A percentile compares a stretch with the other conserved stretches of the same genome.
Evolutionary conservation across 805 yeast genomes (phyloP).

Genomic region (Myxozyma sirexii): DNA sequence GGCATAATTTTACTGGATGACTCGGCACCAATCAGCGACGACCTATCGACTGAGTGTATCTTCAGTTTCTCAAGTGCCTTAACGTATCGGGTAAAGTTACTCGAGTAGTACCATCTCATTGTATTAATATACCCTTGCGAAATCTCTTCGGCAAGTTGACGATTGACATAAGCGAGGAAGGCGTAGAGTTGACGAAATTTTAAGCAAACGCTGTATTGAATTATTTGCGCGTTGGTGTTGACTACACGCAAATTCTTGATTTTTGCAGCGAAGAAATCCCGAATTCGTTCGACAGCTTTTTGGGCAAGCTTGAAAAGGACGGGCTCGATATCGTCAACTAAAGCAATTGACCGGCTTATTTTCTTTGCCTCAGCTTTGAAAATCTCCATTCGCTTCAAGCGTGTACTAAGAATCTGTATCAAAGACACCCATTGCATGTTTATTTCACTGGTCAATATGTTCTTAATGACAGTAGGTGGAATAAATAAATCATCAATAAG

Average conservation of each 20-base stretch:
- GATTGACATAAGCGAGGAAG: constrained; percentile 59
- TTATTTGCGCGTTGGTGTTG: constrained; percentile 67
- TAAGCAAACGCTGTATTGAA: constrained; percentile 64
- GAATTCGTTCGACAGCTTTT: constrained; percentile 70
- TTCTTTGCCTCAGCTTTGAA: constrained; percentile 42
- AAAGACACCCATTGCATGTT: constrained; percentile 57
- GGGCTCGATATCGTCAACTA: constrained; percentile 27
- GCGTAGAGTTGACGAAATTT: constrained; percentile 62
- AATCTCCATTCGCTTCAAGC: constrained; percentile 56
- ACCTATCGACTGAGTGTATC: constrained; percentile 57
- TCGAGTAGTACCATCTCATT: constrained; percentile 89
- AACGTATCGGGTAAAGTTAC: constrained; percentile 74
- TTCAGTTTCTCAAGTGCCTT: constrained; percentile 69
- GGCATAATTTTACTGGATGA: constrained; percentile 5
- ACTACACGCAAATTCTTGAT: constrained; percentile 70
- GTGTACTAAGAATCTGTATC: constrained; percentile 56
- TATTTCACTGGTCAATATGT: constrained; percentile 61
- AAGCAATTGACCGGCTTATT: constrained; percentile 11
- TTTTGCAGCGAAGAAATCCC: constrained; percentile 65
- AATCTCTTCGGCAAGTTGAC: constrained; percentile 69
- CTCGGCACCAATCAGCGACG: constrained; percentile 56
- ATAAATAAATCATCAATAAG: constrained; percentile 73
- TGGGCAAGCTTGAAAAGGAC: constrained; percentile 22
- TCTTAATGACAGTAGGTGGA: constrained; percentile 68
- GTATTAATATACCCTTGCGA: constrained; percentile 81